Evolutionary conservation across 768 basidiomycete genomes (phyloP).

Genomic region (Podaxis sp.): DNA sequence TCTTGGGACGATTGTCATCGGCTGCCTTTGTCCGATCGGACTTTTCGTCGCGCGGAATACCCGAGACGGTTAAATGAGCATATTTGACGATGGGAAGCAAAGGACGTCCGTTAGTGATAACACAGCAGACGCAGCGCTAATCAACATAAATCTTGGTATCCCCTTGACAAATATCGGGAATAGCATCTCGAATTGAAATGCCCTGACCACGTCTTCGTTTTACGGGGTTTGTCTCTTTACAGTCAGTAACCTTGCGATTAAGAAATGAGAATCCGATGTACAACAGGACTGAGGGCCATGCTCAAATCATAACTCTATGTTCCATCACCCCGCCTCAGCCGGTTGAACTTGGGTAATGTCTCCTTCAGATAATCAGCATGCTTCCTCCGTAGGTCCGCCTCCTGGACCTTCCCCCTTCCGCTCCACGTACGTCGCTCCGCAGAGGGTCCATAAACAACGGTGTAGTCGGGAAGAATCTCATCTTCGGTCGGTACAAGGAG

Average conservation of each 20-base stretch:
- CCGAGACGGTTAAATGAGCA: background rate
- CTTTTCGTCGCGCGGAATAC: background rate
- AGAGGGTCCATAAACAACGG: constrained; percentile 77
- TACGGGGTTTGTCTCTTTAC: background rate
- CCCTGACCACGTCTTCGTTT: constrained; percentile 23
- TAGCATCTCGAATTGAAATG: too few species aligned
- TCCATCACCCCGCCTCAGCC: constrained; percentile 62
- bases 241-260: background rate
- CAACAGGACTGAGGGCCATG: background rate
- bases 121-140: too few species aligned
- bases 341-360: constrained; percentile 88
- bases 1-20: background rate
- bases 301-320: constrained; percentile 27
- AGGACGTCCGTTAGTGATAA: too few species aligned
- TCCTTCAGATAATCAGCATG: constrained; percentile 92
- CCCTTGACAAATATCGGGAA: too few species aligned
- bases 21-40: background rate
- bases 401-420: constrained; percentile 80
- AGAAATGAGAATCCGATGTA: background rate
- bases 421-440: constrained; percentile 82
- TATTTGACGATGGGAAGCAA: background rate
- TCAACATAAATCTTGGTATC: too few species aligned
- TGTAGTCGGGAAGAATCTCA: constrained; percentile 79
- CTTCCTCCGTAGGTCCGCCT: constrained; percentile 79
- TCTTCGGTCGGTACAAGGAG: constrained; percentile 77